Percentiles rank a stretch among this genome's conserved stretches.
phyloP scores from a whole-genome alignment of 495 filamentous ascomycete genomes.

The Aspergillus taichungensis region DNA sequence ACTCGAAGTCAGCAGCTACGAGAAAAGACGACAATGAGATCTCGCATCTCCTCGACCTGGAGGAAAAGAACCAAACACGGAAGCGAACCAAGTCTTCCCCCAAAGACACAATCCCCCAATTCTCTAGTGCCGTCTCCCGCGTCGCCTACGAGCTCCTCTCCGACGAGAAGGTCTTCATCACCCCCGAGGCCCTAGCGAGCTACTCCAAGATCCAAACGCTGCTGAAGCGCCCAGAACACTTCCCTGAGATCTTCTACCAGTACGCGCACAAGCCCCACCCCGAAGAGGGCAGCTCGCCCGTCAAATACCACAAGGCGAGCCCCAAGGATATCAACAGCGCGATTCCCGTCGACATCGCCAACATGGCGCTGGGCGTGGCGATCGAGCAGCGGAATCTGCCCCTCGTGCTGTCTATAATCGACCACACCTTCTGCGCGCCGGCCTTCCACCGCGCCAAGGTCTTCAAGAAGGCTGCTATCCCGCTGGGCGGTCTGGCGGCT shows the following conservation, averaged over 20 bases:
- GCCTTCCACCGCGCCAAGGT: slow-evolving; percentile 64
- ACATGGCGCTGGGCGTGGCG: slow-evolving; percentile 64
- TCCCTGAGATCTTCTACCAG: slow-evolving; percentile 71
- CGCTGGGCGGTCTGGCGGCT: slow-evolving; percentile 42
- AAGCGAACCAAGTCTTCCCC: slow-evolving; percentile 9
- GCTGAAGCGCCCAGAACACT: slow-evolving; percentile 59
- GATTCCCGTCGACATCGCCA: slow-evolving; percentile 56
- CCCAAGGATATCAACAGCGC: slow-evolving; percentile 62
- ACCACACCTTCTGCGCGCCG: slow-evolving; percentile 62
- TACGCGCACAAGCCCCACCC: slow-evolving; percentile 80
- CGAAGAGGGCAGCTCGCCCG: slow-evolving; percentile 44
- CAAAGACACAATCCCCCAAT: slow-evolving; percentile 11
- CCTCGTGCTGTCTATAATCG: slow-evolving; percentile 69
- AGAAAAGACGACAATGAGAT: slow-evolving; percentile 31
- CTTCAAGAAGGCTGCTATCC: slow-evolving; percentile 41
- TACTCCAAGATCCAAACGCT: slow-evolving; percentile 66
- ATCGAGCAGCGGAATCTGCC: slow-evolving; percentile 66
- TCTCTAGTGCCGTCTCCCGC: slow-evolving; percentile 39
- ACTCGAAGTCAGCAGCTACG: slow-evolving; percentile 7
- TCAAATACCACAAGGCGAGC: slow-evolving; percentile 52
- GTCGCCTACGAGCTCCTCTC: slow-evolving; percentile 57
- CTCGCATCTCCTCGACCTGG: slow-evolving; percentile 43
- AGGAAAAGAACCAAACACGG: slow-evolving; percentile 31
- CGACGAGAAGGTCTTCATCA: slow-evolving; percentile 75
- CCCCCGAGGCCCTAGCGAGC: slow-evolving; percentile 52